phyloP scores from a whole-genome alignment of 176 grass and related monocot genomes.

The Phoenix roebelenii region DNA sequence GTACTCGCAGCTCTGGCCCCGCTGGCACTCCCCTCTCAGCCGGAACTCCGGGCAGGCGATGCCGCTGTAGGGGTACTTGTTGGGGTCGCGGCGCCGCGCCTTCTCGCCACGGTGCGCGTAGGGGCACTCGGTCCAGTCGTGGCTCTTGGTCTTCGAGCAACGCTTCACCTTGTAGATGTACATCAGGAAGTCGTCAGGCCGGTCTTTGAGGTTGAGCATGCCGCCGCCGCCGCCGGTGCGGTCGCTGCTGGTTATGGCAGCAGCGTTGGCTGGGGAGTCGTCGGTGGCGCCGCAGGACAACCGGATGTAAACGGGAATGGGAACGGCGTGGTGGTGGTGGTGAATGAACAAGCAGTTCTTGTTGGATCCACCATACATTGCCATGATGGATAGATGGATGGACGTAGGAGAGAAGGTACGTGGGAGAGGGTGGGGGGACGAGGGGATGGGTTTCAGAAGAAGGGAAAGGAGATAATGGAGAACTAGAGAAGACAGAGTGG shows the following conservation, averaged over 20 bases:
- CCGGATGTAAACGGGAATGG: too few relatives aligned
- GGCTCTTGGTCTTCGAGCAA: conserved; percentile 13
- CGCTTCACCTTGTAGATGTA: conserved; percentile 22
- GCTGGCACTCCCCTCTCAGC: conserved; percentile 8
- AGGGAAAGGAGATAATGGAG: too few relatives aligned
- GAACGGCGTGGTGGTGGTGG: too few relatives aligned
- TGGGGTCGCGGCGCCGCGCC: conserved; percentile 22
- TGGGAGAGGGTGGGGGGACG: too few relatives aligned
- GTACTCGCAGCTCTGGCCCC: conserved; percentile 21
- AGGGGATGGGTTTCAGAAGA: too few relatives aligned
- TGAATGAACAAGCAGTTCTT: too few relatives aligned
- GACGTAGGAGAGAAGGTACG: too few relatives aligned
- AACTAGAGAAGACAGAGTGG: too few relatives aligned
- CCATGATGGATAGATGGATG: too few relatives aligned
- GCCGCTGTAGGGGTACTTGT: conserved; percentile 12
- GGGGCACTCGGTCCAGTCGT: conserved; percentile 11
- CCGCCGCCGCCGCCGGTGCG: not conserved
- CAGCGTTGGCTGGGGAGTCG: too few relatives aligned
- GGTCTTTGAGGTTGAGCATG: not conserved
- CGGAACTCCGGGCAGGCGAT: conserved; percentile 19
- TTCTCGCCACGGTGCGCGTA: conserved; percentile 19
- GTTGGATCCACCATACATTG: too few relatives aligned
- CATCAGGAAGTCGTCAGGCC: conserved; percentile 18
- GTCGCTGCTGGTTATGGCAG: not conserved
- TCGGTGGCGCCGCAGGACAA: too few relatives aligned